Evolutionary conservation across 208 protist species (phyloP).

Genomic region (Trypanosoma cruzi): DNA sequence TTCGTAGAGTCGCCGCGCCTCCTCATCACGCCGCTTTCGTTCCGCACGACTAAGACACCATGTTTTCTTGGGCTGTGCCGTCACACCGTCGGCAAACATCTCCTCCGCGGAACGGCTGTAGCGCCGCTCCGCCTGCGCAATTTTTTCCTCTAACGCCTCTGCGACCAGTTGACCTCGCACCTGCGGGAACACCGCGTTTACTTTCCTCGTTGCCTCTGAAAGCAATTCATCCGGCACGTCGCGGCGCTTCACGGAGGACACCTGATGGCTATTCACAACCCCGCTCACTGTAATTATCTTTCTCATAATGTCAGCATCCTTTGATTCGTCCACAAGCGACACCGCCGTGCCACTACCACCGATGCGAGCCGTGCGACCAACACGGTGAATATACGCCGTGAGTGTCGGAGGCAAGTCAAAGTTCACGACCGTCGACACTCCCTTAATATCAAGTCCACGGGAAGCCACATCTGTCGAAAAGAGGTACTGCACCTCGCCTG

Average conservation of each 20-base stretch:
- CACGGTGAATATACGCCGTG: slow-evolving; percentile 99
- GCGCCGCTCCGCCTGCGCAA: slow-evolving; percentile 78
- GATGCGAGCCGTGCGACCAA: slow-evolving; percentile 97
- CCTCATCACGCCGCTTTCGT: slow-evolving; percentile 62
- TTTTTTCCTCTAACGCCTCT: slow-evolving; percentile 74
- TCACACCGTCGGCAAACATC: slow-evolving; percentile 33
- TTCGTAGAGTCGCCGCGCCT: slow-evolving; percentile 75
- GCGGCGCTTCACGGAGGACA: slow-evolving; percentile 76
- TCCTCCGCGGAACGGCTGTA: slow-evolving; percentile 38
- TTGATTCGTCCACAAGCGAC: slow-evolving; percentile 93
- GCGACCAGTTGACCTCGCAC: slow-evolving; percentile 69
- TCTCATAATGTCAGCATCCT: slow-evolving; percentile 86
- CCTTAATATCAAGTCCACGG: slow-evolving; percentile 97
- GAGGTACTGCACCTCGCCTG: slow-evolving; percentile 79
- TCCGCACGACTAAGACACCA: slow-evolving; percentile 83
- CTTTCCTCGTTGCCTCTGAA: slow-evolving; percentile 29
- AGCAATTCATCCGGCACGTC: slow-evolving; percentile 64
- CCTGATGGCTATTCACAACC: slow-evolving; percentile 72
- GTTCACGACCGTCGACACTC: slow-evolving; percentile 97
- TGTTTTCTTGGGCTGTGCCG: slow-evolving; percentile 47
- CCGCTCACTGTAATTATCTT: slow-evolving; percentile 89
- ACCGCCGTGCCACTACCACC: slow-evolving; percentile 93
- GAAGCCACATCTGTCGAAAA: slow-evolving; percentile 93
- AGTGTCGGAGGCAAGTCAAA: slow-evolving; percentile 96
- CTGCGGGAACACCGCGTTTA: slow-evolving; percentile 54